Base-by-base conservation (phyloP, 2,329 filamentous ascomycete species). In the Tolypocladium paradoxum region DNA sequence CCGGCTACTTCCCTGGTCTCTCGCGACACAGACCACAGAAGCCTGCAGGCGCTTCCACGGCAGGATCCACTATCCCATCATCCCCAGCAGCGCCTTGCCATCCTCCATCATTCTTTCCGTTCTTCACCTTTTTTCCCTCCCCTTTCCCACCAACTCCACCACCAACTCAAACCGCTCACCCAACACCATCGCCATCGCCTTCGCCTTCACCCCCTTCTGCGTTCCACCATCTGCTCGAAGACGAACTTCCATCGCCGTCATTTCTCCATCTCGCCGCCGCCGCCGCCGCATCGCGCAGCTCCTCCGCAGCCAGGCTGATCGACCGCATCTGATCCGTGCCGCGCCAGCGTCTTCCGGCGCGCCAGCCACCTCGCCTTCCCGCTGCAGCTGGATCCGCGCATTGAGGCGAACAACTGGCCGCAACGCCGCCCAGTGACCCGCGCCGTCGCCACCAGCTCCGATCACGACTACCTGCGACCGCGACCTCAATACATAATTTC, bases 131-230 rank as follows among this genome's bases (percentile, higher is more conserved):
- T 62, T 63, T 61, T 61, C 58, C 58, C 53, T 56, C 58, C 59
- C 57, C 60, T 58, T 61, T 62, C 57, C 50, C 53, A 47, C 60
- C 57, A 60, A 61, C 62, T 63, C 62, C 62, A 62, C 52, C 60
- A 55, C 57, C 55, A 51, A 58, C 58, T 53, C 52, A 51, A 51
- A 51, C 18, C 53, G 51, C 54, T 52, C 52, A 38, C 33, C 36
- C 36, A 49, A 37, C 43, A 31, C 34, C 45, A 52, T 35, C 54
- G 55, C 54, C 53, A 56, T 51, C 55, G 48, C 52, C 55, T 49
- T 51, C 54, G 48, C 38, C 54, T 55, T 57, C n/a, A n/a, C 62
- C 57, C 55, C 51, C 37, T 37, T 48, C n/a, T 57, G 54, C 49
- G n/a, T 38, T 51, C 52, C 31, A 45, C 31, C 47, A 22, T 16